Percentiles rank a stretch among this genome's conserved stretches.
Evolutionary conservation across 1,139 yeast genomes (phyloP).

Genomic region (Suhomyces chickasaworum): DNA sequence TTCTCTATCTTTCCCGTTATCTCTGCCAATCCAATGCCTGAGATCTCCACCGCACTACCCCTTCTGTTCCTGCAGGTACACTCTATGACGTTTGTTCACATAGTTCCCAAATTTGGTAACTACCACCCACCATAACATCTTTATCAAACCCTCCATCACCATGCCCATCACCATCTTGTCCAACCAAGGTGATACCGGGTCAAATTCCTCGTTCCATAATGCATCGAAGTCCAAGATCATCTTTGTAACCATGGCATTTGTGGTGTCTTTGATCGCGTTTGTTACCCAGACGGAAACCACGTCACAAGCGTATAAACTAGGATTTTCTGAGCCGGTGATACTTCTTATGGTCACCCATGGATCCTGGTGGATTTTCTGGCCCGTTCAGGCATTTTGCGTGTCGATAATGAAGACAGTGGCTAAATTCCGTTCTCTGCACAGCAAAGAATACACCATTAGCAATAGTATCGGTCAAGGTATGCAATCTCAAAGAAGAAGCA

Average conservation of each 20-base stretch:
- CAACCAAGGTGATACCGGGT: conserved; percentile 13
- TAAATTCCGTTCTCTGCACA: conserved; percentile 23
- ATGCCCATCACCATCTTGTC: conserved; percentile 19
- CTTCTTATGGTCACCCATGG: conserved; percentile 74
- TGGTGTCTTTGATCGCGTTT: conserved; percentile 63
- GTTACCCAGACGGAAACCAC: conserved; percentile 83
- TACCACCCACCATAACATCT: neutral
- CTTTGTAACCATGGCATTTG: conserved; percentile 59
- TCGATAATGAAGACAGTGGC: conserved; percentile 45
- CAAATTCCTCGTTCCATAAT: conserved; percentile 16
- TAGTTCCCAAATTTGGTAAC: neutral
- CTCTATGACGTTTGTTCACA: neutral
- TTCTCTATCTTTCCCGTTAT: neutral
- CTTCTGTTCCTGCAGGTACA: neutral
- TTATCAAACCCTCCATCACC: neutral
- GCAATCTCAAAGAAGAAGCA: conserved; percentile 34
- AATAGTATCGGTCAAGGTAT: conserved; percentile 14
- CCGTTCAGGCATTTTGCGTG: conserved; percentile 59
- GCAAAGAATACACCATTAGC: conserved; percentile 13
- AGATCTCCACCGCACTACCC: neutral
- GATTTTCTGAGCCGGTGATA: conserved; percentile 70
- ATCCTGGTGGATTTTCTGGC: conserved; percentile 78
- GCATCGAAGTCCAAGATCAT: conserved; percentile 40
- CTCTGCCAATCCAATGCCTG: neutral
- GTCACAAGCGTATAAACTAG: conserved; percentile 61